Base-by-base conservation (phyloP, 306 rosid species). In the Cucurbita argyrosperma region DNA sequence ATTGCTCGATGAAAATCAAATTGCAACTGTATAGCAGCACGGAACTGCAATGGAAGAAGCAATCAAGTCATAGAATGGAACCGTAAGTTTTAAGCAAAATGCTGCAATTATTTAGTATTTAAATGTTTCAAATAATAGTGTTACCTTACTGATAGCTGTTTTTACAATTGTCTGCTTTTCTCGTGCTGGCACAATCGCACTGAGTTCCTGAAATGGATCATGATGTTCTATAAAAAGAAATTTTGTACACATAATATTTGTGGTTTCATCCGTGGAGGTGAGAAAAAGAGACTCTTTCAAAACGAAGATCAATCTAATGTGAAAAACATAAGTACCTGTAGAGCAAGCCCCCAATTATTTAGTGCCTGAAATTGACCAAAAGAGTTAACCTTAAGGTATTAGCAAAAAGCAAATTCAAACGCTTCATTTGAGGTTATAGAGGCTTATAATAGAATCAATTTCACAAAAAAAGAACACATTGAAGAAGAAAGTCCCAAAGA, bases 271-370 rank as follows among this genome's bases (percentile, higher is more conserved):
- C n/a, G 5, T 65, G 53, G 30, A 42, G 71, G 71, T 42, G 38
- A 1, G 10, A 37, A 10, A 30, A 30, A 18, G 71, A 40, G 51
- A 39, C 2, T 10, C 51, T 65, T 65, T 42, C 30, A 65, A 18
- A 18, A 42, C n/a, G 14, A 65, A 65, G 71, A 67, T 23, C 26
- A 12, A 67, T 21, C 55, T 46, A 46, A 46, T 21, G 73, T 7
- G 71, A 67, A 67, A 67, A 67, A 12, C 56, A 46, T 68, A 74
- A 56, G 26, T 88, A 94, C 99, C 97, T 95, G 99, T 61, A 95
- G 96, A 72, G 99, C 99, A 78, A 95, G 99, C 69, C 99, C 99
- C 99, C 97, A 95, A 75, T 95, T 95, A 81, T 95, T 95, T 75
- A 95, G 92, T 54, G 99, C 99, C 99, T 95, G 99, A 82, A 84